Evolutionary conservation across 306 rosid genomes (phyloP), one percentile per base, ranked within the genome.

Genomic region (Acacia crassicarpa): DNA sequence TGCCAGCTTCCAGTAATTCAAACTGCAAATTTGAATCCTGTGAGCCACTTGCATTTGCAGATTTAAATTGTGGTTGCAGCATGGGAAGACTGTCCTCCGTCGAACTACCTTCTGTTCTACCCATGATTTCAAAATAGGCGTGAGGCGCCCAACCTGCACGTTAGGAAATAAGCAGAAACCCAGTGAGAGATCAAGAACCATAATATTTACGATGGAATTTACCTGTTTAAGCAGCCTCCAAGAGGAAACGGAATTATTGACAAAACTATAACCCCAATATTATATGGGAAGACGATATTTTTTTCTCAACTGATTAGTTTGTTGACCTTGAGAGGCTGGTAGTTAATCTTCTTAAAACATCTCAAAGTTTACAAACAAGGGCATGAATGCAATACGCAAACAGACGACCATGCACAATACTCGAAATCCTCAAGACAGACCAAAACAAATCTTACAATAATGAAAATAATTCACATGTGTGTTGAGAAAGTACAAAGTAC

Each of bases 111-210:
- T 82, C 72, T 27, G 70, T 51, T 58, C 79, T 74, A 4, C 73
- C 75, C 81, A 82, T 38, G 79, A 75, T 74, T 45, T 25, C 70
- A 41, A 78, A 82, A 78, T 85, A 85, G 25, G 78, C 74, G 75
- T 82, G 78, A 68, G 88, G 88, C 14, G 85, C 83, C 88, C 81
- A 82, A 61, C 88, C 85, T 85, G 79, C 75, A 59, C 13, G 35
- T 61, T 48, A 45, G 58, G 35, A 56, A 22, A 56, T 12, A 56
- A 35, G 32, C 67, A 76, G 2, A 27, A 43, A 27, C 32, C 19
- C 43, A 23, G 68, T 43, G 75, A 44, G 71, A 43, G 35, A 44
- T 62, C 44, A 76, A 76, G 43, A 41, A 59, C 58, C 12, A 25
- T 2, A 16, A 43, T 17, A 25, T 25, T 41, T 13, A 23, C 6